phyloP scores from a whole-genome alignment of 106 monocot species.

The Platanthera zijinensis region DNA sequence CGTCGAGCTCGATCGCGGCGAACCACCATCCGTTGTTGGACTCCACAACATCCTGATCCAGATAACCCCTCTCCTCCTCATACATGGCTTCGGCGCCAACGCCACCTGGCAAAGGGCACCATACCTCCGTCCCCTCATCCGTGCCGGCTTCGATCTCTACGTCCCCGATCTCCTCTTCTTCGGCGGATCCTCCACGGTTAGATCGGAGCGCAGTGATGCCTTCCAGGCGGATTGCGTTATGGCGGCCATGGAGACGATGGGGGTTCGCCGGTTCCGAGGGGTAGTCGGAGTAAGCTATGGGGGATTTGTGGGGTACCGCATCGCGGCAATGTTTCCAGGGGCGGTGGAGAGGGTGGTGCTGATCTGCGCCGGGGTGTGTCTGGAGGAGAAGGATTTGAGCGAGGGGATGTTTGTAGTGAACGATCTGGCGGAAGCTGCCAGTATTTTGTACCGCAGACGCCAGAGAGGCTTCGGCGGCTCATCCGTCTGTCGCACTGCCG shows the following conservation, averaged over 20 bases:
- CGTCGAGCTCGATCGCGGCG: constrained; percentile 19
- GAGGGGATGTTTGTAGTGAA: constrained; percentile 56
- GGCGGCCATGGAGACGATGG: constrained; percentile 36
- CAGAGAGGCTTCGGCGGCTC: constrained; percentile 50
- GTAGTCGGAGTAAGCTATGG: constrained; percentile 77
- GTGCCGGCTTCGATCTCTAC: constrained; percentile 26
- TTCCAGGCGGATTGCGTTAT: constrained; percentile 64
- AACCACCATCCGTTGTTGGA: constrained; percentile 24
- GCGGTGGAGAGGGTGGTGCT: constrained; percentile 56
- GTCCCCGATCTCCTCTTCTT: constrained; percentile 50
- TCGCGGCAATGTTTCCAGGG: constrained; percentile 48
- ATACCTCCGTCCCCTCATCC: constrained; percentile 13
- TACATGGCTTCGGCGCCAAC: constrained; percentile 33
- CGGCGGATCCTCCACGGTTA: constrained; percentile 44
- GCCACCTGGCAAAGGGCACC: constrained; percentile 27
- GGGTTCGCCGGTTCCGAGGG: constrained; percentile 26
- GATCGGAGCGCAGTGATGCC: constrained; percentile 46
- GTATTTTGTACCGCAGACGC: constrained; percentile 58
- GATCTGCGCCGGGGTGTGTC: constrained; percentile 60
- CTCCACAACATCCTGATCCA: constrained; percentile 15
- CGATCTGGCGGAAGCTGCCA: constrained; percentile 40
- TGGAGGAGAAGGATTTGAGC: constrained; percentile 63
- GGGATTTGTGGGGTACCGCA: constrained; percentile 68
- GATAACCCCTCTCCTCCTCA: constrained; percentile 14
- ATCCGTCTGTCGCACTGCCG: constrained; percentile 46